phyloP scores from a whole-genome alignment of 2,329 filamentous ascomycete species.

The Aspergillus tubingensis region DNA sequence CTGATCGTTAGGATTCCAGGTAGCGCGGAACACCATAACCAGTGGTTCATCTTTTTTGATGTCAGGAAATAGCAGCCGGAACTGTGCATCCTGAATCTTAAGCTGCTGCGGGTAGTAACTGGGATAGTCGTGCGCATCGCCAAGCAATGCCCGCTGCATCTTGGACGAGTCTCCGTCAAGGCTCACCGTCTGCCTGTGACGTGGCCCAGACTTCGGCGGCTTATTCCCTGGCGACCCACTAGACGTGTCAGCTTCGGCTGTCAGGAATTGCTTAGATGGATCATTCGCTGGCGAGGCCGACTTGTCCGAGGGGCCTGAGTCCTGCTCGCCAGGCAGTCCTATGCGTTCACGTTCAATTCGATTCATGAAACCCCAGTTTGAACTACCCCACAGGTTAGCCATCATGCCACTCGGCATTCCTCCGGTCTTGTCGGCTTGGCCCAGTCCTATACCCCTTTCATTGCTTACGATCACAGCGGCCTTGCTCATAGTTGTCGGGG shows the following conservation, averaged over 20 bases:
- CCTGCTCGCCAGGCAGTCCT: slow-evolving; percentile 34
- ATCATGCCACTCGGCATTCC: slow-evolving; percentile 81
- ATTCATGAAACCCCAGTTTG: slow-evolving; percentile 73
- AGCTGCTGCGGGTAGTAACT: slow-evolving; percentile 76
- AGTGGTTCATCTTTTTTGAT: slow-evolving; percentile 77
- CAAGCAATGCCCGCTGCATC: slow-evolving; percentile 36
- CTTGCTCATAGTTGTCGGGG: slow-evolving; percentile 82
- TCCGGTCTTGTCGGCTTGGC: slow-evolving; percentile 62
- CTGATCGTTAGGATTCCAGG: slow-evolving; percentile 76
- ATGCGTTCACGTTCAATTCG: slow-evolving; percentile 59
- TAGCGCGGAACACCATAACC: slow-evolving; percentile 87
- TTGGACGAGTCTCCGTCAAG: slow-evolving; percentile 50
- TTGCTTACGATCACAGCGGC: slow-evolving; percentile 78
- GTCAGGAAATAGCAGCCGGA: slow-evolving; percentile 84
- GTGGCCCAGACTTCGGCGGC: slow-evolving; percentile 29
- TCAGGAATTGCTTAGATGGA: slow-evolving; percentile 24
- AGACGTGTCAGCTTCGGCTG: slow-evolving; percentile 23
- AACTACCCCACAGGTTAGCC: slow-evolving; percentile 92
- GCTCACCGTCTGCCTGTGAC: slow-evolving; percentile 60
- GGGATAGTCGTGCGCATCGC: slow-evolving; percentile 62
- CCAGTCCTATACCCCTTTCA: slow-evolving; percentile 68
- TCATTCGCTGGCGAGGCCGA: slow-evolving; percentile 29
- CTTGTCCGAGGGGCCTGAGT: slow-evolving; percentile 16
- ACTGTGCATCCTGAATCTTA: slow-evolving; percentile 86
- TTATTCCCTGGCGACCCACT: slow-evolving; percentile 28